These are phyloP conservation scores for Medicago arabica DNA, from an alignment of 306 rosid genomes.

Conservation along the genomic window DNA sequence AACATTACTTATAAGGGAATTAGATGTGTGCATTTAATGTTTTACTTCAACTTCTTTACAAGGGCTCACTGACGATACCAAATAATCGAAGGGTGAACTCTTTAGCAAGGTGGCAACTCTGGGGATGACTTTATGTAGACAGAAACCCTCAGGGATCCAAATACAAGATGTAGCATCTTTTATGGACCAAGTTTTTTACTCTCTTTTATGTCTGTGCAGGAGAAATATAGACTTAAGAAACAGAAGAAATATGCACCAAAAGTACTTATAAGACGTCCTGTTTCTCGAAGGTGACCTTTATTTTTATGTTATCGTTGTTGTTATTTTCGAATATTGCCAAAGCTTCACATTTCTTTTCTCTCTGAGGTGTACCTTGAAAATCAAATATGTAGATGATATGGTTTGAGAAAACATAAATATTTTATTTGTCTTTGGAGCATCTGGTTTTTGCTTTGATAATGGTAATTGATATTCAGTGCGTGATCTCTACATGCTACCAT, in stretches of 20 bases:
- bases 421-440: not conserved
- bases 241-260: conserved; percentile 96
- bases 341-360: not conserved
- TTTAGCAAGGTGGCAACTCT: conserved; percentile 12
- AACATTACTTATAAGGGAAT: not conserved
- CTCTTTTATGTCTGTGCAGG: conserved; percentile 57
- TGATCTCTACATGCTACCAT: not conserved
- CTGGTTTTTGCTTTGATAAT: not conserved
- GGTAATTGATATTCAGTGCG: not conserved
- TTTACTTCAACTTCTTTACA: conserved; percentile 1
- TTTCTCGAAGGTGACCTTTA: conserved; percentile 67
- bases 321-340: not conserved
- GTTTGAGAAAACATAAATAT: not conserved
- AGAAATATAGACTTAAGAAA: conserved; percentile 89
- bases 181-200: not conserved
- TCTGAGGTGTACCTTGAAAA: not conserved
- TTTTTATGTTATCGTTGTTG: conserved; percentile 8
- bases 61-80: conserved; percentile 6
- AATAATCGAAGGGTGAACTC: not conserved
- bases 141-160: not conserved
- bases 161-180: not conserved
- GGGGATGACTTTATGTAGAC: not conserved
- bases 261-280: conserved; percentile 86
- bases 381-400: not conserved
- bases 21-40: conserved; percentile 7